A percentile compares a stretch with the other conserved stretches of the same genome.
phyloP scores from a whole-genome alignment of 2,329 filamentous ascomycete genomes.

The Alternaria longipes region DNA sequence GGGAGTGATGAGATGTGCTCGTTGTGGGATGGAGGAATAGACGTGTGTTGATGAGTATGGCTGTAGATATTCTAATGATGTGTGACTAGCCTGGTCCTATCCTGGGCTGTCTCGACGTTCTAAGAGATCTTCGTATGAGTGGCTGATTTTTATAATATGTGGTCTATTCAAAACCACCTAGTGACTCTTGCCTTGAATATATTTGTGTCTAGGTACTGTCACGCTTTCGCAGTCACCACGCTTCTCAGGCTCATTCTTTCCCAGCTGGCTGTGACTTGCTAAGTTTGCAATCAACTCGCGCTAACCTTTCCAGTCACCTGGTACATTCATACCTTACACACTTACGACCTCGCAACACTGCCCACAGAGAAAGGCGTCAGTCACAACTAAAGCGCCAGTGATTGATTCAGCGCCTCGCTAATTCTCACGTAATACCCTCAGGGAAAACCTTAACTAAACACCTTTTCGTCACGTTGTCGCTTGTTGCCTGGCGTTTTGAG shows the following conservation, averaged over 20 bases:
- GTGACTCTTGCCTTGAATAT: not conserved
- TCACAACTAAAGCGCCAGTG: not conserved
- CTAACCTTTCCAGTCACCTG: not conserved
- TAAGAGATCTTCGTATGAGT: not conserved
- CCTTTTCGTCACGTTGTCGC: not conserved
- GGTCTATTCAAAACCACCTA: not conserved
- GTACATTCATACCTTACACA: not conserved
- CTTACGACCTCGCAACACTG: not conserved
- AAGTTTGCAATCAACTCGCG: not conserved
- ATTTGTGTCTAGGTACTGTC: not conserved
- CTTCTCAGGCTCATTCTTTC: not conserved
- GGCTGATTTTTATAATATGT: not conserved
- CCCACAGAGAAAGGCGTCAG: not conserved
- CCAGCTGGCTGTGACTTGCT: not conserved
- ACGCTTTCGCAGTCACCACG: not conserved
- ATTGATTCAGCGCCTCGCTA: not conserved
- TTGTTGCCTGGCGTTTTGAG: not conserved
- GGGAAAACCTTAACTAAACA: not conserved
- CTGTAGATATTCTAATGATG: conserved; percentile 13
- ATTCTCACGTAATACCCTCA: not conserved
- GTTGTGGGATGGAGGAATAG: not conserved
- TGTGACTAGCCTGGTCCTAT: conserved; percentile 4
- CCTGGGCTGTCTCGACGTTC: not conserved
- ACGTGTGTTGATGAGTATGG: conserved; percentile 5
- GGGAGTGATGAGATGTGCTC: not conserved